These are phyloP conservation scores for Prinsepia uniflora DNA, from an alignment of 306 rosid species.

Conservation along the genomic window DNA sequence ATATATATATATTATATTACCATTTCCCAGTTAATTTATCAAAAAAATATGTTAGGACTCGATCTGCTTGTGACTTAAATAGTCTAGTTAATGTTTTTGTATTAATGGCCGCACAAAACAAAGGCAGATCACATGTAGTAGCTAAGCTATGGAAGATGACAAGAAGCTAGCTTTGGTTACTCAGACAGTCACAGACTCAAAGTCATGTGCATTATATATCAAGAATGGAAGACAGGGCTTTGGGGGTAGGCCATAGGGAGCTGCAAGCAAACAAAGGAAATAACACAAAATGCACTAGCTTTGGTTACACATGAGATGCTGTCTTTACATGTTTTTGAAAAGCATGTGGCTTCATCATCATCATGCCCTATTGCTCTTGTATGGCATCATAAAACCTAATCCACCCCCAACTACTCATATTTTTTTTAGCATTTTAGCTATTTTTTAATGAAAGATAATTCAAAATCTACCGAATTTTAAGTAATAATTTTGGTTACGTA, in stretches of 20 bases:
- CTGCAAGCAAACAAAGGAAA: background rate
- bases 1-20: too few species aligned
- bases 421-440: too few species aligned
- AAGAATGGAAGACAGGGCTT: too few species aligned
- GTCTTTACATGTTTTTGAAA: slow-evolving; percentile 4
- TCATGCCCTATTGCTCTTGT: background rate
- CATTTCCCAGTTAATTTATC: too few species aligned
- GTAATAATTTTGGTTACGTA: too few species aligned
- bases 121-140: slow-evolving; percentile 2
- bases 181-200: background rate
- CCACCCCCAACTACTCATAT: background rate
- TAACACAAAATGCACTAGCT: too few species aligned
- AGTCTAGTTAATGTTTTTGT: background rate
- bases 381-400: too few species aligned
- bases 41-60: too few species aligned
- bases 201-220: background rate
- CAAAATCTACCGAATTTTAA: too few species aligned
- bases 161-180: background rate
- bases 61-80: background rate
- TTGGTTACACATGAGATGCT: slow-evolving; percentile 1
- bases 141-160: background rate
- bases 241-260: too few species aligned
- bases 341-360: slow-evolving; percentile 4
- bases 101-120: background rate
- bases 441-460: too few species aligned